A percentile compares a stretch with the other conserved stretches of the same genome.
These are phyloP conservation scores for Cymbopogon citratus DNA, from an alignment of 176 grass and related monocot genomes.

Conservation along the genomic window DNA sequence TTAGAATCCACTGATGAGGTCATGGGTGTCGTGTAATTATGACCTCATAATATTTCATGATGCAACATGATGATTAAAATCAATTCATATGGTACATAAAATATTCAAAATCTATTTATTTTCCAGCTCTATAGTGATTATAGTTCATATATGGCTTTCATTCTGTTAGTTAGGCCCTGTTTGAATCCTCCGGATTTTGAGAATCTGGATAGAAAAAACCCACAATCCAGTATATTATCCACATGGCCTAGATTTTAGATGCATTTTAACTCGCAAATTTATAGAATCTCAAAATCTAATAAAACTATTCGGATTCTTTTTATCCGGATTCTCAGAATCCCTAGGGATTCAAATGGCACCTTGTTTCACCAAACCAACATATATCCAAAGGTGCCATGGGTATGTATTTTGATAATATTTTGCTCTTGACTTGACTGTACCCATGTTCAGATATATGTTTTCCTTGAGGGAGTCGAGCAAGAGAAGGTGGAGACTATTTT, in stretches of 20 bases:
- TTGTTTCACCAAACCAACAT: background rate
- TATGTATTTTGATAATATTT: background rate
- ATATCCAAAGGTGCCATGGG: background rate
- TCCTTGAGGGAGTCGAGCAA: constrained; percentile 60
- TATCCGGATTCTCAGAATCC: no score
- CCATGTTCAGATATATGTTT: constrained; percentile 53
- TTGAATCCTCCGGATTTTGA: no score
- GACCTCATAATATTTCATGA: background rate
- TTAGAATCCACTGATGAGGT: background rate
- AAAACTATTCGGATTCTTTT: no score
- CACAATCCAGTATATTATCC: no score
- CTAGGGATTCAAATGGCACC: no score
- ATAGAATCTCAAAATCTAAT: no score
- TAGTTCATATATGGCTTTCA: background rate
- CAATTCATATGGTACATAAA: background rate
- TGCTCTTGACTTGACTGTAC: constrained; percentile 15
- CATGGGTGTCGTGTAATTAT: background rate
- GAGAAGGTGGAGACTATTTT: constrained; percentile 64
- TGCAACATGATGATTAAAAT: background rate
- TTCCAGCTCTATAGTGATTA: background rate
- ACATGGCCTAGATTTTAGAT: no score
- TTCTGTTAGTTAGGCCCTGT: background rate
- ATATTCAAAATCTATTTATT: background rate
- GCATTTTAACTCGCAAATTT: no score
- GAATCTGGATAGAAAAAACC: no score